phyloP scores from a whole-genome alignment of 2,329 filamentous ascomycete genomes.

The Emericellopsis cladophorae region DNA sequence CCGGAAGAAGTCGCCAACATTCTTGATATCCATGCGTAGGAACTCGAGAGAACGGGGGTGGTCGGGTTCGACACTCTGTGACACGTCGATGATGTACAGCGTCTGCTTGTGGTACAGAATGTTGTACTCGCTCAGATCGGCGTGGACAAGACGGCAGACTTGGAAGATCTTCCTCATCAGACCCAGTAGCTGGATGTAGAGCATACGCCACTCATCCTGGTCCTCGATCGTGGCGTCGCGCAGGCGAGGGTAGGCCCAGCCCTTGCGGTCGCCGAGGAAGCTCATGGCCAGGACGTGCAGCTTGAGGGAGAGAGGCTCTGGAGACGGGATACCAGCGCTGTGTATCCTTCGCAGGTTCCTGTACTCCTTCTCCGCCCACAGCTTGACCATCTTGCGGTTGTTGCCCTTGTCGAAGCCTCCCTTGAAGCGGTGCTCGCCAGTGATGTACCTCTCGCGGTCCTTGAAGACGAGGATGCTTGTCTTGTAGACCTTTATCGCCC shows the following conservation, averaged over 20 bases:
- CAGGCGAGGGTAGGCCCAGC: conserved; percentile 76
- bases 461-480: conserved; percentile 97
- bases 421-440: conserved; percentile 85
- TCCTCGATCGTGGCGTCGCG: conserved; percentile 70
- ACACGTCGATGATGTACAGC: conserved; percentile 94
- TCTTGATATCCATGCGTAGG: conserved; percentile 96
- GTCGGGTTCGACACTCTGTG: conserved; percentile 92
- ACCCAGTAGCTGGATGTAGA: conserved; percentile 75
- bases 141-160: conserved; percentile 81
- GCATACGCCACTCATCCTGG: conserved; percentile 60
- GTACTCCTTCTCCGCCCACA: conserved; percentile 99
- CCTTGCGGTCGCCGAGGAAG: conserved; percentile 78
- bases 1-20: conserved; percentile 84
- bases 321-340: conserved; percentile 75
- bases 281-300: conserved; percentile 94
- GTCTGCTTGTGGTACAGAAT: conserved; percentile 74
- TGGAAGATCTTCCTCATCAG: conserved; percentile 94
- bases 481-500: conserved; percentile 98
- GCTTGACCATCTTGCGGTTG: conserved; percentile 92
- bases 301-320: conserved; percentile 78
- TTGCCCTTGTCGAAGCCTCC: conserved; percentile 87
- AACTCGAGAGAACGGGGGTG: conserved; percentile 90
- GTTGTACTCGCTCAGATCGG: conserved; percentile 97
- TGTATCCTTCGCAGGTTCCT: conserved; percentile 81
- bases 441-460: conserved; percentile 91